Evolutionary conservation across 164 flowering plant species (phyloP), one percentile per base, ranked within the genome.

Genomic region (Chimonanthus praecox): DNA sequence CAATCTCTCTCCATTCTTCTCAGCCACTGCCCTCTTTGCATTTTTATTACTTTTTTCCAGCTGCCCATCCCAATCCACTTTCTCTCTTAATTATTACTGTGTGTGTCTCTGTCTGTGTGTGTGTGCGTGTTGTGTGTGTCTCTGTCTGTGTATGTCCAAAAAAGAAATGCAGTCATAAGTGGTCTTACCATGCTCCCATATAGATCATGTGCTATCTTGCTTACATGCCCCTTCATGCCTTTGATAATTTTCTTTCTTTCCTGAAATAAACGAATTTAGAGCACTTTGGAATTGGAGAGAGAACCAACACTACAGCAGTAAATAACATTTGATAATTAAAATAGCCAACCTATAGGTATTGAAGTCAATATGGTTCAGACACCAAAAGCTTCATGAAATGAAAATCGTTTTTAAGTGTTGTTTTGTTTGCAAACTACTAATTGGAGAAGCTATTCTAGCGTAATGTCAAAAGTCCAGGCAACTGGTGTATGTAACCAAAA

Each of bases 191-290:
- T 71, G 78, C 83, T 80, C 49, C 98, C 98, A 84, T 49, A 88
- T 68, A 85, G 92, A 83, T 93, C 94, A 70, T 67, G 84, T 72
- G 94, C 92, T 72, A 86, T 88, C 79, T 93, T 92, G 18, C 77
- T 82, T 58, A 94, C 75, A 67, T 86, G 88, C 61, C 82, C 92
- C 83, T 95, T 92, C 91, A 93, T 83, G 76, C 95, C 97, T 80
- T 92, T 94, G 76, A 95, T 82, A 74, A 93, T 86, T 80, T 92
- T 93, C 83, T 95, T 95, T 73, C 98, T 84, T 74, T 92, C 99
- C 98, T 95, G 75, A 66, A 79, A 70, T 1, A 70, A 69, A 65
- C 50, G 49, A 10, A 18, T 50, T 21, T 15, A 18, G 6, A 68
- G 50, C 13, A 43, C 44, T 66, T 0, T 66, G 49, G 49, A 47